These are phyloP conservation scores for Cyathus striatus DNA, from an alignment of 768 basidiomycete species.

Conservation along the genomic window DNA sequence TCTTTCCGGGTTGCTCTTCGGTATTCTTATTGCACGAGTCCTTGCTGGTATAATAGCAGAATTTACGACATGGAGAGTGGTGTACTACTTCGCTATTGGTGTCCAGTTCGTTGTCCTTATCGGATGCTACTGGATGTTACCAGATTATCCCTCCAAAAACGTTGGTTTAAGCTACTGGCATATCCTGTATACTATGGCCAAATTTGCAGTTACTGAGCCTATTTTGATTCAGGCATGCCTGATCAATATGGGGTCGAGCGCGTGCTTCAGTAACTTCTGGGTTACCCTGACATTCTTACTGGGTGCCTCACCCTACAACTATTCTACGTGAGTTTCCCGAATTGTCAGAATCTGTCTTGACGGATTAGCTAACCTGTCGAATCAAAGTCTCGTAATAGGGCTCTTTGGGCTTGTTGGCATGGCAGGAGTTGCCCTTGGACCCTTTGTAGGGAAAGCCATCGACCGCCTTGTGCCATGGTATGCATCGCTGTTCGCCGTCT, in stretches of 20 bases:
- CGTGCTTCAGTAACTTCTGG: constrained; percentile 59
- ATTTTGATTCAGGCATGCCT: constrained; percentile 65
- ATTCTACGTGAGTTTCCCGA: constrained; percentile 51
- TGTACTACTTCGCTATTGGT: constrained; percentile 76
- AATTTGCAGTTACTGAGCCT: constrained; percentile 74
- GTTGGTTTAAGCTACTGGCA: constrained; percentile 55
- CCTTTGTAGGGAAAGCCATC: constrained; percentile 61
- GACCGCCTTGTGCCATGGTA: constrained; percentile 78
- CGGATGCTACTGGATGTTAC: constrained; percentile 61
- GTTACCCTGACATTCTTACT: constrained; percentile 81
- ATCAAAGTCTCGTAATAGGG: constrained; percentile 49
- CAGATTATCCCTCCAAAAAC: constrained; percentile 82
- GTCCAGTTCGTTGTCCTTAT: constrained; percentile 56
- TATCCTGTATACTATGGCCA: constrained; percentile 74
- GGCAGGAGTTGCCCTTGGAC: constrained; percentile 66
- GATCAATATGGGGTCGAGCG: constrained; percentile 58
- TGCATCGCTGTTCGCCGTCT: constrained; percentile 54
- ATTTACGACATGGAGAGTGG: constrained; percentile 65
- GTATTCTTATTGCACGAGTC: constrained; percentile 70
- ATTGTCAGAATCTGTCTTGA: not conserved
- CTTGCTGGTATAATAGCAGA: constrained; percentile 72
- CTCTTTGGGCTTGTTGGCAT: constrained; percentile 72
- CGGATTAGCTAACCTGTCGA: constrained; percentile 1
- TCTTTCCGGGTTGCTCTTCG: constrained; percentile 61
- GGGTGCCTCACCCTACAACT: constrained; percentile 69